Evolutionary conservation across 2,329 filamentous ascomycete species (phyloP), one percentile per base, ranked within the genome.

Genomic region (Neoascochyta sp.): DNA sequence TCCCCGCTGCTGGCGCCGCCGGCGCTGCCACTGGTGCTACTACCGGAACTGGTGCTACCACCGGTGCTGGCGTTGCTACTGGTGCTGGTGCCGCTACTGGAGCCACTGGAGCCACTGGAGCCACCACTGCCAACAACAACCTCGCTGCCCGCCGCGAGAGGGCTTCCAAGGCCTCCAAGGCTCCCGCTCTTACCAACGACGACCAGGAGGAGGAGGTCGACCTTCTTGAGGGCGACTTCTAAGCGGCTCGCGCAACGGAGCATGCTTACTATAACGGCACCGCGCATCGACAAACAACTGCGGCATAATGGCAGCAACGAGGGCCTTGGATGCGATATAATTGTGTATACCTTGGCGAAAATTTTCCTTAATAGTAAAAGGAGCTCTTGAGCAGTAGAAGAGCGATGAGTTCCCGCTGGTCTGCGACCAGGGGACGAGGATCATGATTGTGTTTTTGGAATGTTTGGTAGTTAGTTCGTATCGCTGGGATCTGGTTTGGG

Each of bases 151-250:
- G 34, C 29, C 34, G 34, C 26, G 33, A 37, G 29, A 28, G n/a
- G n/a, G n/a, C n/a, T n/a, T n/a, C n/a, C n/a, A n/a, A n/a, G n/a
- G n/a, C n/a, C n/a, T n/a, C n/a, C n/a, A n/a, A 27, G 33, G 10
- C 35, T 14, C 42, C 50, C 12, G 22, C 24, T 14, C 47, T 61
- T 36, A 58, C 54, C 35, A 31, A 58, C 32, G 57, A 61, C 36
- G 57, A 54, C 31, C 43, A 61, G 36, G 56, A 61, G 47, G 57
- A 61, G 47, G 57, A 61, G 45, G 7, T 57, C 26, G 52, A 47
- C 13, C 45, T 54, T 22, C 18, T 52, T 18, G 43, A 35, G 5
- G 41, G 29, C 24, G 49, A 47, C 19, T 23, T 33, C 29, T 42
- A 46, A 34, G 24, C 10, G 18, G 7, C 18, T 20, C n/a, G n/a